Percentiles rank a stretch among this genome's conserved stretches.
These are phyloP conservation scores for Dictyostelium firmibasis DNA, from an alignment of 78 protist species.

Conservation along the genomic window DNA sequence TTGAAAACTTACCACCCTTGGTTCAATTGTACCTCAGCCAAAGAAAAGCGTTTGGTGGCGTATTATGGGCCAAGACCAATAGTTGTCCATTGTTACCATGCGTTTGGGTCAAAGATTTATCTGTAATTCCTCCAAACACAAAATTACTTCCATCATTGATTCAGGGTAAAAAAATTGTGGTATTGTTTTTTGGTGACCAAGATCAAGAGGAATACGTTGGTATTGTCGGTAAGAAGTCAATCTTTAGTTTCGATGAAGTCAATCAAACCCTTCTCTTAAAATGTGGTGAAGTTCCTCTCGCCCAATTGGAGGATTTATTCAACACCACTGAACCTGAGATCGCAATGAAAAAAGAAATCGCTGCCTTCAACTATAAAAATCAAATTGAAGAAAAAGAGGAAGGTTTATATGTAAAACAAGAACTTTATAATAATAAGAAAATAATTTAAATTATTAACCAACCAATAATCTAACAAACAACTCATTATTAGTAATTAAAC, in stretches of 20 bases:
- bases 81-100: conserved; percentile 46
- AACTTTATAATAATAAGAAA: neutral
- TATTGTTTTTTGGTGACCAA: conserved; percentile 36
- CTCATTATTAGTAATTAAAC: neutral
- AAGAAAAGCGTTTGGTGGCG: conserved; percentile 24
- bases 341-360: conserved; percentile 35
- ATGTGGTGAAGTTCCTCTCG: conserved; percentile 13
- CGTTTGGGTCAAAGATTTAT: conserved; percentile 58
- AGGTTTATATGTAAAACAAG: conserved; percentile 31
- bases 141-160: conserved; percentile 48
- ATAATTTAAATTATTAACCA: neutral
- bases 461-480: neutral
- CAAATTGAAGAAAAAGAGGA: conserved; percentile 73
- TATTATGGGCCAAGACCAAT: conserved; percentile 69
- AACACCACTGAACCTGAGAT: conserved; percentile 22
- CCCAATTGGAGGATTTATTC: conserved; percentile 36
- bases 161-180: conserved; percentile 51
- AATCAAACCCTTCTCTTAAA: conserved; percentile 56
- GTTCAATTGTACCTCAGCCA: conserved; percentile 12
- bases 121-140: conserved; percentile 32
- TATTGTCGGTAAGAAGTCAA: conserved; percentile 67
- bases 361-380: conserved; percentile 12
- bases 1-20: neutral
- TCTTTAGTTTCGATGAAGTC: conserved; percentile 52
- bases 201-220: conserved; percentile 31